These are phyloP conservation scores for Boletus rufocinnamomeus DNA, from an alignment of 768 basidiomycete species.

Conservation along the genomic window DNA sequence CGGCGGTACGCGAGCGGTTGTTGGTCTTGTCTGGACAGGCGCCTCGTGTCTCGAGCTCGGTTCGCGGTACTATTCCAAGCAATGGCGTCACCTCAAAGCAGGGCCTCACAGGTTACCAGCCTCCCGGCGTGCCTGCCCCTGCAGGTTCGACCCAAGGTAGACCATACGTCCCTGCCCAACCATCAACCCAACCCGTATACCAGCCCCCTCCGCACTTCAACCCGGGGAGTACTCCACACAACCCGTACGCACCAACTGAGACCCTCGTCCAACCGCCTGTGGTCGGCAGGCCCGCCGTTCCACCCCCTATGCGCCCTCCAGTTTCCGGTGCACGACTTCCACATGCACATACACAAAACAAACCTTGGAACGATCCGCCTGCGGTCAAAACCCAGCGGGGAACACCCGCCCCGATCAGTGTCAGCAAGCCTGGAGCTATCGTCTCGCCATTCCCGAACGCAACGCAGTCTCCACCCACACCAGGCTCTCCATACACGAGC, in stretches of 20 bases:
- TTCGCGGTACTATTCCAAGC: constrained; percentile 29
- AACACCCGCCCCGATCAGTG: constrained; percentile 48
- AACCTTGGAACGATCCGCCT: constrained; percentile 94
- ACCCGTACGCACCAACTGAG: constrained; percentile 19
- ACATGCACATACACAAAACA: constrained; percentile 63
- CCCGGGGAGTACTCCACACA: neutral
- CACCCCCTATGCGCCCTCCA: constrained; percentile 46
- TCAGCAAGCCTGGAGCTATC: constrained; percentile 69
- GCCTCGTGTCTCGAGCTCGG: constrained; percentile 31
- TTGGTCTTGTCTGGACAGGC: constrained; percentile 39
- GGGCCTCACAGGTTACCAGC: neutral
- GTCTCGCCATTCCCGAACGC: constrained; percentile 87
- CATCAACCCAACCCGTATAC: constrained; percentile 27
- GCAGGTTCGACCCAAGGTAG: constrained; percentile 24
- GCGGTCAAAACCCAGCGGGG: constrained; percentile 45
- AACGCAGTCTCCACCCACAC: constrained; percentile 44
- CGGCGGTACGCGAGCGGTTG: constrained; percentile 48
- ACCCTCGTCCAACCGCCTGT: constrained; percentile 45
- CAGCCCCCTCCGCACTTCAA: constrained; percentile 10
- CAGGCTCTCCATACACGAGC: constrained; percentile 47
- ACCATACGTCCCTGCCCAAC: constrained; percentile 19
- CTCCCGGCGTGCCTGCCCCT: constrained; percentile 35
- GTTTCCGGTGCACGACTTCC: constrained; percentile 55
- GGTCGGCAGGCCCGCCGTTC: constrained; percentile 38
- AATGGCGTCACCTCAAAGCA: constrained; percentile 26